Percentiles rank a stretch among this genome's conserved stretches.
These are phyloP conservation scores for Tulasnella sp. DNA, from an alignment of 768 basidiomycete genomes.

Conservation along the genomic window DNA sequence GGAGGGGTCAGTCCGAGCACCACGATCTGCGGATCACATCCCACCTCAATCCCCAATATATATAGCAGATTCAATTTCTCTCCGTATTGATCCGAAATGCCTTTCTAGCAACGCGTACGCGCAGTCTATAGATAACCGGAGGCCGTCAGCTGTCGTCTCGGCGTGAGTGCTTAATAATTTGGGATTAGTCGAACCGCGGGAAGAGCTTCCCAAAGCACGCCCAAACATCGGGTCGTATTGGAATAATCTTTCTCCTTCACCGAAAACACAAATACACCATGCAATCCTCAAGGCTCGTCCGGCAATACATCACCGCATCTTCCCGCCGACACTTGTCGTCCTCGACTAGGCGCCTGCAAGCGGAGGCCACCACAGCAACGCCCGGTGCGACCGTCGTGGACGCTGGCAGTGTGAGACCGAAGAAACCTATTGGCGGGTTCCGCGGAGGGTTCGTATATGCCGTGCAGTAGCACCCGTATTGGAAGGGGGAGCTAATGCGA, in stretches of 20 bases:
- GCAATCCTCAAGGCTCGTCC: neutral
- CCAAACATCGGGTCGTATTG: neutral
- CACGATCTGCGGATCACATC: neutral
- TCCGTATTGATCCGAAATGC: neutral
- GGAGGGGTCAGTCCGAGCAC: neutral
- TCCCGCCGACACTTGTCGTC: neutral
- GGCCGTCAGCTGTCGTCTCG: neutral
- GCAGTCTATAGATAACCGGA: neutral
- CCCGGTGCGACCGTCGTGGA: neutral
- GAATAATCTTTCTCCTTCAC: neutral
- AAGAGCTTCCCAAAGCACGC: neutral
- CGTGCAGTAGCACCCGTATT: conserved; percentile 4
- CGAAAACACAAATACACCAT: neutral
- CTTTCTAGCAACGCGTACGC: neutral
- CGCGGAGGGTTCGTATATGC: conserved; percentile 30
- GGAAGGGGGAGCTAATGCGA: neutral
- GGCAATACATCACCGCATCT: neutral
- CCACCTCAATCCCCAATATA: neutral
- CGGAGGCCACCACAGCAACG: neutral
- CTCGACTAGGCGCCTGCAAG: neutral
- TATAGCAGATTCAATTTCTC: neutral
- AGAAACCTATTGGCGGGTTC: conserved; percentile 59
- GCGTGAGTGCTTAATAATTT: neutral
- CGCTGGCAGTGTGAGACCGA: conserved; percentile 22
- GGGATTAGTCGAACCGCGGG: neutral